Evolutionary conservation across 2,329 filamentous ascomycete genomes (phyloP).

Genomic region (Xenosphaeropsis pyriputrescens): DNA sequence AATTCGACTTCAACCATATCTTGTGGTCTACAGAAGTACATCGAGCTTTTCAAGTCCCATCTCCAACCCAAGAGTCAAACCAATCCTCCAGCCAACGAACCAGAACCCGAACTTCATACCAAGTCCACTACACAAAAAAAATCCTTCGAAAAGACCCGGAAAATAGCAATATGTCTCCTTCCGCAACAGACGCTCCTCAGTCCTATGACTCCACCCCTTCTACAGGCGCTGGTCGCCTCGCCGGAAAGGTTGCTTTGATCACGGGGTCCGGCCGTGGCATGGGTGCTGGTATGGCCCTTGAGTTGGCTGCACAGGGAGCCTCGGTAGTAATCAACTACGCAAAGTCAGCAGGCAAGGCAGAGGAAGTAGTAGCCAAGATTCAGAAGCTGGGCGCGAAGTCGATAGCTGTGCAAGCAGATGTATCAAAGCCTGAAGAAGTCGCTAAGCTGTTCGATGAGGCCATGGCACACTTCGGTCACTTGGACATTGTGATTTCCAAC

Average conservation of each 20-base stretch:
- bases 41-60: too few species aligned
- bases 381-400: constrained; percentile 31
- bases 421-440: constrained; percentile 29
- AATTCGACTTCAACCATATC: too few species aligned
- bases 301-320: constrained; percentile 50
- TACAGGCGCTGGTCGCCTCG: background rate
- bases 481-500: constrained; percentile 17
- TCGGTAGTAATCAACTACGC: constrained; percentile 53
- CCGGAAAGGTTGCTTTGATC: constrained; percentile 25
- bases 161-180: too few species aligned
- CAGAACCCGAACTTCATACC: too few species aligned
- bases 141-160: too few species aligned
- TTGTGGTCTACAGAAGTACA: too few species aligned
- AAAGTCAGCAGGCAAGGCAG: constrained; percentile 36
- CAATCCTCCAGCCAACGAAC: too few species aligned
- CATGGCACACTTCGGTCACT: constrained; percentile 14
- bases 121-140: too few species aligned
- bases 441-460: constrained; percentile 13
- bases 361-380: constrained; percentile 39
- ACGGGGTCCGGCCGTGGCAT: constrained; percentile 54
- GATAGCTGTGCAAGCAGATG: constrained; percentile 42
- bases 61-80: too few species aligned
- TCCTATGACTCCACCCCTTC: background rate
- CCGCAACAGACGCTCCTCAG: background rate
- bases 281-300: constrained; percentile 49